Evolutionary conservation across 495 filamentous ascomycete species (phyloP).

Genomic region (Cenococcum geophilum): DNA sequence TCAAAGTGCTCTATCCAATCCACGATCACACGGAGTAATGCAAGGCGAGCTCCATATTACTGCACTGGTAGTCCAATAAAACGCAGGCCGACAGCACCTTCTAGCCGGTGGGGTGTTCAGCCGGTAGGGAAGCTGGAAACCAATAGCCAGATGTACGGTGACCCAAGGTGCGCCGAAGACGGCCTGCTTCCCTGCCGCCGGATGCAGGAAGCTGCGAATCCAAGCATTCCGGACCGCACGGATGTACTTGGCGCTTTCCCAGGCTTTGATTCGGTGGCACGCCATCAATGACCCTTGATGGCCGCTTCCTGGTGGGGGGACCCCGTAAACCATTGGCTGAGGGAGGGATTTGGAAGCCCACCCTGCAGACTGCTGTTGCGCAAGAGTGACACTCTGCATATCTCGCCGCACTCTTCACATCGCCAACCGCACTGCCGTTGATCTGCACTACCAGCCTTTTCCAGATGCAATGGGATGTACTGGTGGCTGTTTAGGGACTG

Average conservation of each 20-base stretch:
- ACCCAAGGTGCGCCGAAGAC: background rate
- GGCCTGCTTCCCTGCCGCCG: background rate
- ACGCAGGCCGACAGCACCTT: background rate
- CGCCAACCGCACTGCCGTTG: slow-evolving; percentile 1
- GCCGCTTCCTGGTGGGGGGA: background rate
- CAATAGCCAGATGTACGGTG: slow-evolving; percentile 1
- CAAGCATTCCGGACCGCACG: background rate
- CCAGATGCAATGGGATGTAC: background rate
- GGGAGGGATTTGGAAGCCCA: background rate
- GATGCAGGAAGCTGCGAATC: background rate
- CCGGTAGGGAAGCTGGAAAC: background rate
- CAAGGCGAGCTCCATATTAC: background rate
- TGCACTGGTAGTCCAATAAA: background rate
- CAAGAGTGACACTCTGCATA: background rate
- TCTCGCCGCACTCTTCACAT: background rate
- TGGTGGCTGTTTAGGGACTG: background rate
- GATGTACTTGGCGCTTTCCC: background rate
- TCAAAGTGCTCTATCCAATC: background rate
- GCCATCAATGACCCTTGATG: background rate
- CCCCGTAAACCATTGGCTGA: background rate
- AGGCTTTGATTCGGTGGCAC: background rate
- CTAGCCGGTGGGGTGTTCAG: background rate
- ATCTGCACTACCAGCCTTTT: slow-evolving; percentile 1
- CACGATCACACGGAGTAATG: slow-evolving; percentile 1
- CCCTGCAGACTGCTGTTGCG: background rate